phyloP scores from a whole-genome alignment of 1,284 basidiomycete species.

The Gomphus bonarii region DNA sequence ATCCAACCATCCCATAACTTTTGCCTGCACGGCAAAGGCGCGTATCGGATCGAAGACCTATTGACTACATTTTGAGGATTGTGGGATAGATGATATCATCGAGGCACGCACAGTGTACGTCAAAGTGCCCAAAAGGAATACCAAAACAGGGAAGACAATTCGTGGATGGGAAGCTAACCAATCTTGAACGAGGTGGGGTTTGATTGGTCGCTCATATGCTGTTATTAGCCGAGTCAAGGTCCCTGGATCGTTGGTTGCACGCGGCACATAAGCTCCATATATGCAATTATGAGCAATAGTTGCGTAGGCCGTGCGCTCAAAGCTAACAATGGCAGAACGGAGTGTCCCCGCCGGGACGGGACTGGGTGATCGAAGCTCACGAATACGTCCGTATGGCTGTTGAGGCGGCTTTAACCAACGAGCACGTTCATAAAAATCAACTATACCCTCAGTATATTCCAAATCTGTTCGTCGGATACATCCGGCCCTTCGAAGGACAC shows the following conservation, averaged over 20 bases:
- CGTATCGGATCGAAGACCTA: conserved; percentile 91
- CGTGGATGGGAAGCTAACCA: conserved; percentile 84
- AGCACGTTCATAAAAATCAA: conserved; percentile 3
- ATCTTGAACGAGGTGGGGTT: conserved; percentile 67
- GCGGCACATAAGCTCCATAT: conserved; percentile 53
- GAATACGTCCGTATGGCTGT: conserved; percentile 78
- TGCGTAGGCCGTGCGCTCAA: conserved; percentile 56
- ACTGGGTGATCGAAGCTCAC: conserved; percentile 51
- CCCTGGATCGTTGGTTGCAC: conserved; percentile 15
- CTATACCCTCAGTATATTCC: conserved; percentile 55
- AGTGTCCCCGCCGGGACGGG: conserved; percentile 60
- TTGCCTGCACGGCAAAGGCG: conserved; percentile 73
- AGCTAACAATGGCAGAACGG: conserved; percentile 57
- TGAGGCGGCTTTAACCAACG: conserved; percentile 8
- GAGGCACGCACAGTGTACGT: conserved; percentile 67
- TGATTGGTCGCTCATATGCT: conserved; percentile 66
- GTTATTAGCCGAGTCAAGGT: conserved; percentile 51
- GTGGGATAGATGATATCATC: conserved; percentile 17
- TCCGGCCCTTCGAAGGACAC: conserved; percentile 86
- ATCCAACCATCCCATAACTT: conserved; percentile 79
- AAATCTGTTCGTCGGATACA: conserved; percentile 67
- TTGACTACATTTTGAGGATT: background rate
- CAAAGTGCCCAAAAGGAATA: conserved; percentile 82
- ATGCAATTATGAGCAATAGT: conserved; percentile 79
- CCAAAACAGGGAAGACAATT: conserved; percentile 75